Base-by-base conservation (phyloP, 139 green algal genomes). In the Nannochloris sp. region DNA sequence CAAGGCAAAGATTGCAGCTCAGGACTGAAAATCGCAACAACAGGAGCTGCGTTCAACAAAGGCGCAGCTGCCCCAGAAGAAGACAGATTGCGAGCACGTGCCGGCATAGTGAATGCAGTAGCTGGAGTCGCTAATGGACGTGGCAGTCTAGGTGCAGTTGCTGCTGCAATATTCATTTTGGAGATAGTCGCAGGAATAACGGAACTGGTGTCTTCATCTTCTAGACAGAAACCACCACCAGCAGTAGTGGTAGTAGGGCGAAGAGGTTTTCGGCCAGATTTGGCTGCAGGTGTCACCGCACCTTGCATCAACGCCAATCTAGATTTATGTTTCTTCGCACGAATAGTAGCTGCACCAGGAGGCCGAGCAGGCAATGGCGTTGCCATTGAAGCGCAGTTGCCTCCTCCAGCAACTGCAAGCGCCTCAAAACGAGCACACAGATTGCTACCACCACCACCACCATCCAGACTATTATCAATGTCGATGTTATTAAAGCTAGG, bases 1-100 rank as follows among this genome's bases (percentile, higher is more conserved):
- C 86, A 92, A 3, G 87, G 84, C 39, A 95, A 67, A 10, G 58
- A 69, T 56, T 92, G 86, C 70, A 92, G 64, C 5, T 33, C 12
- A 2, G 33, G 42, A 46, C 84, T 75, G 35, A 90, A 71, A 23
- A 88, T 46, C 32, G 91, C 70, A 46, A 91, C 56, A 57, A 89
- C 72, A 6, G 77, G 70, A 1, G 36, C 31, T 19, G 31, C 38
- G 10, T 58, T 15, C 3, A 71, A 15, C 6, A 12, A 68, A 9
- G 33, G n/a, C 6, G 32, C 63, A 25, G 15, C 19, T 15, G 32
- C 65, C 19, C 10, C 32, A 14, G 10, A 39, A 53, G 4, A 6
- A 34, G 8, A 33, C 19, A 34, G 54, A 38, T 25, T 19, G 19
- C 66, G 27, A 2, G 34, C 29, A 0, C 27, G 29, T 1, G 57